Evolutionary conservation across 2,329 filamentous ascomycete species (phyloP), one percentile per base, ranked within the genome.

Genomic region (Microascus cirrosus): DNA sequence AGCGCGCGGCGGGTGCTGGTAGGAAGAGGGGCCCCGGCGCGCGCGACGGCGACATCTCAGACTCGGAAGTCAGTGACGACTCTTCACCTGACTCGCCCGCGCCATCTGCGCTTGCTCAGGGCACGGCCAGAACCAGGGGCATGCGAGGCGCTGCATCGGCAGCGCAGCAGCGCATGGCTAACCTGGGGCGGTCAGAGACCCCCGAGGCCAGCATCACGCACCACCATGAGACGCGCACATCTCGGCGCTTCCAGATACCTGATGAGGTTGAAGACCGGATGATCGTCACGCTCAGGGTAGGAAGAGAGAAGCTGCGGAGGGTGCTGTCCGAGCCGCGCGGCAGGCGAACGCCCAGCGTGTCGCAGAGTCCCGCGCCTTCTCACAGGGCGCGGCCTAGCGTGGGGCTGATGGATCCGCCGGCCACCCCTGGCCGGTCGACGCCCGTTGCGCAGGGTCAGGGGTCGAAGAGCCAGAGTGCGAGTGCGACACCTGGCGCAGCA

Each of bases 1-100:
- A 96, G 74, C 83, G 87, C 56, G 80, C 86, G 22, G 81, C 83
- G 35, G 85, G 79, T 53, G 76, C 79, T 61, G 78, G 80, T 55
- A 69, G 73, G 32, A 60, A 59, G 36, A 55, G 61, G 22, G 45
- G 45, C 7, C 74, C 73, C 45, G 78, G 81, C 53, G 54, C 79
- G 57, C 67, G 71, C 22, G 82, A 86, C 62, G 88, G 89, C 59
- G 89, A 94, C 58, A 67, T 85, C 7, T 95, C 90, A 0, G 93
- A 96, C 58, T 93, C 94, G 1, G 90, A 93, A 54, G 91, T 96
- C 32, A 95, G 90, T 67, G 93, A 96, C 59, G 90, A 95, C 59
- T 95, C 90, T 0, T 84, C 80, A 1, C 84, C 87, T 20, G 92
- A 95, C 60, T 96, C 92, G n/a, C 91, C 91, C 2, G 88, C 87